A percentile compares a stretch with the other conserved stretches of the same genome.
phyloP scores from a whole-genome alignment of 495 filamentous ascomycete genomes.

The Pseudevernia furfuracea region DNA sequence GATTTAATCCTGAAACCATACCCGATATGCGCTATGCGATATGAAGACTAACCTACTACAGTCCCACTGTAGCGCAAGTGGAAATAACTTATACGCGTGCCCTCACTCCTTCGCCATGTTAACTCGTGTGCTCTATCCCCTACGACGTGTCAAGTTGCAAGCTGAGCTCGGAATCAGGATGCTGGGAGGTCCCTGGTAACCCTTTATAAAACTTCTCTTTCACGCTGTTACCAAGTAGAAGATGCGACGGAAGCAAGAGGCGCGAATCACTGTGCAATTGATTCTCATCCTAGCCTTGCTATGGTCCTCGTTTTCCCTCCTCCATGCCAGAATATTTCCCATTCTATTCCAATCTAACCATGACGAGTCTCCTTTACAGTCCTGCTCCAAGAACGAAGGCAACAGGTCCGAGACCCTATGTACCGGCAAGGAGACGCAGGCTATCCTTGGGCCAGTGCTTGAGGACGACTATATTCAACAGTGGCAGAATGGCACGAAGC shows the following conservation, averaged over 20 bases:
- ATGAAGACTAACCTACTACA: too few species aligned
- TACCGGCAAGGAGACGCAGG: neutral
- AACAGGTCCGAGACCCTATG: neutral
- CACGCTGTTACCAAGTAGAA: neutral
- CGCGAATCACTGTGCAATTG: neutral
- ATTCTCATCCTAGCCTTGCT: neutral
- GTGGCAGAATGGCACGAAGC: neutral
- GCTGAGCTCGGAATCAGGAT: neutral
- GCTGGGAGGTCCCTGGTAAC: neutral
- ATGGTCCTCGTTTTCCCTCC: neutral
- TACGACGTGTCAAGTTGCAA: neutral
- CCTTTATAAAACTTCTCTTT: neutral
- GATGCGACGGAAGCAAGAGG: neutral
- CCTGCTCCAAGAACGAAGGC: neutral
- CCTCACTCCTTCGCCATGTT: neutral
- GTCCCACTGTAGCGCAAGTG: too few species aligned
- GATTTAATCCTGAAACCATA: too few species aligned
- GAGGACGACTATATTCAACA: constrained; percentile 4
- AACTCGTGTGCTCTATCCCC: too few species aligned
- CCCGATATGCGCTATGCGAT: too few species aligned
- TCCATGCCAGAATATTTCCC: neutral
- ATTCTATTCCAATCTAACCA: neutral
- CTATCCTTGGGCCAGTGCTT: neutral
- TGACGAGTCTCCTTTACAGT: neutral
- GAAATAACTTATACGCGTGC: neutral